A percentile compares a stretch with the other conserved stretches of the same genome.
Conservation (phyloP, 2,329 filamentous ascomycete species). For the Furcasterigmium sp. region DNA sequence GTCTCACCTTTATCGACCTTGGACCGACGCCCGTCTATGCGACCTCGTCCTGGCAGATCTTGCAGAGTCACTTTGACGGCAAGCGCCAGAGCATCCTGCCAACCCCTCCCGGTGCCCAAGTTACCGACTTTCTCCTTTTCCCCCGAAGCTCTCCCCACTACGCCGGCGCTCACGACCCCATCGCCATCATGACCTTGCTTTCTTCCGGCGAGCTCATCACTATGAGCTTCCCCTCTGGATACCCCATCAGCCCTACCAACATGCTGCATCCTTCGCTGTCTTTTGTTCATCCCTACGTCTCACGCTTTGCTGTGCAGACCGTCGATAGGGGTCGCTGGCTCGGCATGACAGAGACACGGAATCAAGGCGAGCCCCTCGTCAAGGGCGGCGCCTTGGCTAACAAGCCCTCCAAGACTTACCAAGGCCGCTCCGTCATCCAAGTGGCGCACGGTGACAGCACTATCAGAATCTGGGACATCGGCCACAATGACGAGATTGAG, state of each 20-base stretch:
- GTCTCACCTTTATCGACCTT: constrained; percentile 83
- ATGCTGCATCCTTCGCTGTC: constrained; percentile 84
- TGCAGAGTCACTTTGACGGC: constrained; percentile 74
- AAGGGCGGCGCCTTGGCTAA: constrained; percentile 72
- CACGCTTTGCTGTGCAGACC: constrained; percentile 63
- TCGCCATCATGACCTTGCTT: constrained; percentile 74
- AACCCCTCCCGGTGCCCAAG: constrained; percentile 71
- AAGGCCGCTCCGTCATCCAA: constrained; percentile 78
- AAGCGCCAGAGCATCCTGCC: constrained; percentile 68
- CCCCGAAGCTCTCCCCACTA: constrained; percentile 82
- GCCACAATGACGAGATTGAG: constrained; percentile 89
- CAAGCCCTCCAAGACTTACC: constrained; percentile 68
- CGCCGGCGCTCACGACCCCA: constrained; percentile 81
- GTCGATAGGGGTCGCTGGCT: constrained; percentile 81
- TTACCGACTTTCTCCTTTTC: constrained; percentile 76
- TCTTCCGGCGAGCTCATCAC: constrained; percentile 86
- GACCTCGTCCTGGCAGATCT: constrained; percentile 82
- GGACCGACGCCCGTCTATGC: constrained; percentile 85
- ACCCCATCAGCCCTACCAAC: constrained; percentile 87
- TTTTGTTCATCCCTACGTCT: constrained; percentile 86
- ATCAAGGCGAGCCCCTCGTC: constrained; percentile 71
- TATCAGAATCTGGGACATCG: constrained; percentile 87
- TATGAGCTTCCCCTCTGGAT: constrained; percentile 86
- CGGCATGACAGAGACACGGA: constrained; percentile 79
- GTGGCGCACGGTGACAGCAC: constrained; percentile 88